Percentiles rank a stretch among this genome's conserved stretches.
These are phyloP conservation scores for Leccinum fuscescens DNA, from an alignment of 1,284 basidiomycete genomes.

Conservation along the genomic window DNA sequence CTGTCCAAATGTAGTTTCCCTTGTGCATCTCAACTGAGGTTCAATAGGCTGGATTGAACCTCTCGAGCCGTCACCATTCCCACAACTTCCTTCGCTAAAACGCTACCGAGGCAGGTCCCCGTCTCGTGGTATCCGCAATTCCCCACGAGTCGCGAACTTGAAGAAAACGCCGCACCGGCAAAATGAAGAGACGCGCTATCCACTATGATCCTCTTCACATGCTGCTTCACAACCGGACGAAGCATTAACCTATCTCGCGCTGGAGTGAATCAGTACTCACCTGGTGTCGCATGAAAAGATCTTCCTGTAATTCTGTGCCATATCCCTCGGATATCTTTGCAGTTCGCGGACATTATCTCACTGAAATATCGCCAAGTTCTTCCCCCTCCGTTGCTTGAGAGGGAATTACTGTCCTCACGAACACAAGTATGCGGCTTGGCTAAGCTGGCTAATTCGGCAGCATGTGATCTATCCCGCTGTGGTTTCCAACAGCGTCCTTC, in stretches of 20 bases:
- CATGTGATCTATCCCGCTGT: slow-evolving; percentile 20
- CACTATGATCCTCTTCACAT: not conserved
- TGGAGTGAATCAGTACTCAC: not conserved
- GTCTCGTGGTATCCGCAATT: not conserved
- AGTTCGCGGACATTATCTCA: not conserved
- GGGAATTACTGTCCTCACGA: not conserved
- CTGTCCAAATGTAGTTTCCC: not conserved
- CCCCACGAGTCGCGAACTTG: not conserved
- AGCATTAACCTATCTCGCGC: not conserved
- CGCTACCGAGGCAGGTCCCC: not conserved
- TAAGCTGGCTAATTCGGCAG: slow-evolving; percentile 16
- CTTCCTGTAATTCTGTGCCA: not conserved
- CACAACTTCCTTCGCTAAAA: not conserved
- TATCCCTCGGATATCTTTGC: too few species aligned
- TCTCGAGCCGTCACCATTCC: not conserved
- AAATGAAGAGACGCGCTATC: not conserved
- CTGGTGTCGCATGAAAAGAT: not conserved
- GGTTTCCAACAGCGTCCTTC: slow-evolving; percentile 19
- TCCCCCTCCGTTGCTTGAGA: not conserved
- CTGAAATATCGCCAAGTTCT: not conserved
- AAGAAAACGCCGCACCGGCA: not conserved
- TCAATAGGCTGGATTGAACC: not conserved
- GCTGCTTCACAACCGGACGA: not conserved
- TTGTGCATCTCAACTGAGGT: not conserved
- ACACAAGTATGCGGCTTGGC: not conserved